Percentiles rank a stretch among this genome's conserved stretches.
phyloP scores from a whole-genome alignment of 345 rosid species.

The Draba incana region DNA sequence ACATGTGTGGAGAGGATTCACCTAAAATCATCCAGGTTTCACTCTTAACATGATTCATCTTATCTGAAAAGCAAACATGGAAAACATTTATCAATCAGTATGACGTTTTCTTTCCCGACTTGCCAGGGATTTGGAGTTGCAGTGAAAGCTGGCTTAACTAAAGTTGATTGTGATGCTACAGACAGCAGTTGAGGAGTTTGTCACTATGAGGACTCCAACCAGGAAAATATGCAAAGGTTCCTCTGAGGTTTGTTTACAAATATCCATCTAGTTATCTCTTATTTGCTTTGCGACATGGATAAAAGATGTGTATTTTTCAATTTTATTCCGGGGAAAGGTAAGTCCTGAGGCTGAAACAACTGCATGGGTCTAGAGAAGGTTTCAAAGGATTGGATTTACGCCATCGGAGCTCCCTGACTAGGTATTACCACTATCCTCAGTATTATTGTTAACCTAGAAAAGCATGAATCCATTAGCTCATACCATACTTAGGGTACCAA shows the following conservation, averaged over 20 bases:
- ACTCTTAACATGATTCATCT: slow-evolving; percentile 10
- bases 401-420: too few species aligned
- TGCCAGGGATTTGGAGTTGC: slow-evolving; percentile 95
- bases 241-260: slow-evolving; percentile 66
- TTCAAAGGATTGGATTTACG: too few species aligned
- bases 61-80: background rate
- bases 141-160: slow-evolving; percentile 89
- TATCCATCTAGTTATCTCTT: slow-evolving; percentile 2
- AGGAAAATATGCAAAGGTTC: slow-evolving; percentile 64
- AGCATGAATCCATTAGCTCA: too few species aligned
- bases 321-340: slow-evolving; percentile 53
- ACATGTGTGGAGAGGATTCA: slow-evolving; percentile 95
- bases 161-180: slow-evolving; percentile 83
- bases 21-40: slow-evolving; percentile 85
- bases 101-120: background rate
- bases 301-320: background rate
- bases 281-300: background rate
- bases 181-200: slow-evolving; percentile 92
- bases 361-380: too few species aligned
- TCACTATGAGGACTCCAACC: slow-evolving; percentile 86
- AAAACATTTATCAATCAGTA: background rate
- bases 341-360: slow-evolving; percentile 62
- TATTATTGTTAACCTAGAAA: too few species aligned
- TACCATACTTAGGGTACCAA: too few species aligned
- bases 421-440: too few species aligned